Evolutionary conservation across 2,329 filamentous ascomycete genomes (phyloP), one percentile per base, ranked within the genome.

Genomic region (Colletotrichum tamarilloi): DNA sequence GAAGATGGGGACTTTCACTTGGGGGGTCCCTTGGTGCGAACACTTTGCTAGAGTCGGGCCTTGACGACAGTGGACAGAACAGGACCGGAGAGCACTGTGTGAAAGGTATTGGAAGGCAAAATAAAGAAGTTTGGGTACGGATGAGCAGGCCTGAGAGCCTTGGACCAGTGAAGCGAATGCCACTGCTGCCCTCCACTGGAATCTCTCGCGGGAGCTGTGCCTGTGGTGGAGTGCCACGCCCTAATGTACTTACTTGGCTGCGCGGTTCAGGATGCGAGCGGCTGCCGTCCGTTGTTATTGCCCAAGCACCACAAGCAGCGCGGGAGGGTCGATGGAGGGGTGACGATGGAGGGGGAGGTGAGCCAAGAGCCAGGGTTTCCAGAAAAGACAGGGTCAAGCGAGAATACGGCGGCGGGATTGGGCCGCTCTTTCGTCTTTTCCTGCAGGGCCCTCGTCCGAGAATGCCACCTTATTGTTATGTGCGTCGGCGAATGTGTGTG

Each of bases 311-410:
- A 42, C 14, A 14, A 19, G 38, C 63, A 28, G 69, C 59, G 70
- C 58, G 59, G 22, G 62, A 63, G 53, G 58, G 58, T 52, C 59
- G 55, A 62, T 69, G 66, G 70, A 69, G 58, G 68, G 65, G 65
- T 62, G 69, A 53, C 26, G 70, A 64, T 62, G 42, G 66, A 53
- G 58, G 46, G 49, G 49, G 28, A 62, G 66, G 66, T 24, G 57
- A 46, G 46, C 38, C 42, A 38, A 26, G 66, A 72, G 59, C 59
- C 58, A 42, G 65, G 69, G 65, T 46, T 35, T 4, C 30, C 14
- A 24, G 38, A 69, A 72, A 73, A 69, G 59, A 49, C 66, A 73
- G 70, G 70, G 66, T 73, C 66, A 55, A 69, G 53, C 55, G 70
- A 70, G 52, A 55, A 55, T 55, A 65, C 46, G 62, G 62, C 59